Conservation (phyloP, 139 green algal genomes). For the Zygnema circumcarinatum region DNA sequence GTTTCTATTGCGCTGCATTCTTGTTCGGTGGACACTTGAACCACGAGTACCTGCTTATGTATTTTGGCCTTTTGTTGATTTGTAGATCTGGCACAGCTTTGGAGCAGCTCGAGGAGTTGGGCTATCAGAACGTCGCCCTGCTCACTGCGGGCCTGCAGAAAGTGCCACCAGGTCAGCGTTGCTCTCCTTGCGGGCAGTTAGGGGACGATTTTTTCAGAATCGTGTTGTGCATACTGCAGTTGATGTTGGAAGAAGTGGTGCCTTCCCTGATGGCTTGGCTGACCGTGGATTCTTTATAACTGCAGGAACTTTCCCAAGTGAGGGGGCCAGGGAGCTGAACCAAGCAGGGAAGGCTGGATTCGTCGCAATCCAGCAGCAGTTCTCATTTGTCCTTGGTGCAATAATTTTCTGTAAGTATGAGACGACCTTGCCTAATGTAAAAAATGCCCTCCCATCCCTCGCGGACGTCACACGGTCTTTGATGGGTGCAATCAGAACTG, state of each 20-base stretch:
- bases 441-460: background rate
- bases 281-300: too few species aligned
- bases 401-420: conserved; percentile 46
- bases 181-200: background rate
- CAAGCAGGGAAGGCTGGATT: conserved; percentile 49
- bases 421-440: background rate
- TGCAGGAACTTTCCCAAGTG: conserved; percentile 42
- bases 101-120: background rate
- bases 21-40: background rate
- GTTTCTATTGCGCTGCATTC: background rate
- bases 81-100: conserved; percentile 11
- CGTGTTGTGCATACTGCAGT: background rate
- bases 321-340: conserved; percentile 40
- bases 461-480: background rate
- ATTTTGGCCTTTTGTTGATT: background rate
- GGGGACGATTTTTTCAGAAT: background rate
- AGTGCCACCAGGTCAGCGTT: conserved; percentile 1
- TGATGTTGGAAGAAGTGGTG: background rate
- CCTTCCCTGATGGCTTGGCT: background rate
- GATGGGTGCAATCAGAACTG: background rate
- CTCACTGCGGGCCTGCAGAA: conserved; percentile 7
- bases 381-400: conserved; percentile 49
- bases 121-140: conserved; percentile 13
- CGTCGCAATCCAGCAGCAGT: conserved; percentile 31
- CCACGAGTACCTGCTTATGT: background rate